Evolutionary conservation across 805 yeast species (phyloP).

Genomic region (Barnettozyma botsteinii): DNA sequence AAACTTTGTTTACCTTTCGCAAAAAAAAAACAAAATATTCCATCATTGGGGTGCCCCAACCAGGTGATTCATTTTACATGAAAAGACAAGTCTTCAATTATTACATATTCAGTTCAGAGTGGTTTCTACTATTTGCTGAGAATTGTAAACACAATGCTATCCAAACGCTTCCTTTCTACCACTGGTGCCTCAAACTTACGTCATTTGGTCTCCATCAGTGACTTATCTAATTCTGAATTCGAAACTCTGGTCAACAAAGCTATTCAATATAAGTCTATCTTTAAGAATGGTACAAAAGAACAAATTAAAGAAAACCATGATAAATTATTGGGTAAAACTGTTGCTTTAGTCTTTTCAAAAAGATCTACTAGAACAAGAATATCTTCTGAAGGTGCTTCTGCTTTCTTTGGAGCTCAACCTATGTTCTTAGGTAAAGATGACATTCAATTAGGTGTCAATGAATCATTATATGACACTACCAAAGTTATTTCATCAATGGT

Average conservation of each 20-base stretch:
- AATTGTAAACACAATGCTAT: conserved; percentile 7
- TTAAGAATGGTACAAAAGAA: conserved; percentile 45
- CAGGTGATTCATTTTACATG: conserved; percentile 6
- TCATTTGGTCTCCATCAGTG: conserved; percentile 79
- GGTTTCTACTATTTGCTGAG: background rate
- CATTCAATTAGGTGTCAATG: conserved; percentile 94
- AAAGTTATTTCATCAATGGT: conserved; percentile 92
- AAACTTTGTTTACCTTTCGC: background rate
- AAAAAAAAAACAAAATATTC: no score
- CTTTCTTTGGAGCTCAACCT: conserved; percentile 91
- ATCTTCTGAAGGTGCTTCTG: conserved; percentile 90
- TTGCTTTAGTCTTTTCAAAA: conserved; percentile 80
- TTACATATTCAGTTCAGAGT: no score
- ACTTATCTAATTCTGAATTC: conserved; percentile 69
- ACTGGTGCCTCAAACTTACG: conserved; percentile 28
- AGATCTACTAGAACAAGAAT: conserved; percentile 94
- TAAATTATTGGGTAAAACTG: conserved; percentile 71
- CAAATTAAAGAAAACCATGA: conserved; percentile 33
- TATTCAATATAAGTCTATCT: conserved; percentile 52
- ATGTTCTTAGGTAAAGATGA: conserved; percentile 96
- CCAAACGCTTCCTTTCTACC: conserved; percentile 17
- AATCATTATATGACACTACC: conserved; percentile 82
- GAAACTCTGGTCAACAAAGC: conserved; percentile 69
- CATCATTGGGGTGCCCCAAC: conserved; percentile 2
- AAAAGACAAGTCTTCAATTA: no score